These are phyloP conservation scores for Phytophthora ramorum DNA, from an alignment of 352 stramenopile genomes.

Conservation along the genomic window DNA sequence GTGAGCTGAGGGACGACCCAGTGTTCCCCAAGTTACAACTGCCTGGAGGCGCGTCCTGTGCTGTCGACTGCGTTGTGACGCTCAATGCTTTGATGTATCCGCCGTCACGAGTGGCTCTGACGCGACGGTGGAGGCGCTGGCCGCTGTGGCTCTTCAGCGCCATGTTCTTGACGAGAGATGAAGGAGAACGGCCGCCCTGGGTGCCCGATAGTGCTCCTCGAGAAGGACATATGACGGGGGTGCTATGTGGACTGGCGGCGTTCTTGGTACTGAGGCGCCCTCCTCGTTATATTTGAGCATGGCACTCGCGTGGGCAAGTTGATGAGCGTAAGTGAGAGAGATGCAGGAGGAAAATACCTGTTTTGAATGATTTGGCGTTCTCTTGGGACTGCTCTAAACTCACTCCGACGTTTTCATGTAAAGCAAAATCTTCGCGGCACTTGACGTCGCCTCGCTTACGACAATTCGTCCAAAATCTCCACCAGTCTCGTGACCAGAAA, in stretches of 20 bases:
- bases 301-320: neutral
- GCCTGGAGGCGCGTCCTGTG: constrained; percentile 14
- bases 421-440: neutral
- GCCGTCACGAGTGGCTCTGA: constrained; percentile 25
- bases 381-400: neutral
- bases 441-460: neutral
- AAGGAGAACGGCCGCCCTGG: constrained; percentile 11
- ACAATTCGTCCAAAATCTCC: constrained; percentile 5
- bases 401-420: neutral
- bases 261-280: constrained; percentile 24
- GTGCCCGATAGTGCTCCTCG: constrained; percentile 7
- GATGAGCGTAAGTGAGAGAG: neutral
- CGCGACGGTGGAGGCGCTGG: constrained; percentile 28
- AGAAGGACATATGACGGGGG: constrained; percentile 19
- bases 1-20: neutral
- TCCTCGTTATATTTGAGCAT: constrained; percentile 11
- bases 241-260: constrained; percentile 23
- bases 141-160: constrained; percentile 26
- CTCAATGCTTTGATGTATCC: constrained; percentile 37
- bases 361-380: neutral
- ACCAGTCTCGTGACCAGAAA: constrained; percentile 4
- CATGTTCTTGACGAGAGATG: constrained; percentile 27
- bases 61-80: constrained; percentile 31
- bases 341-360: neutral
- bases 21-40: constrained; percentile 14